Conservation (phyloP, 768 basidiomycete species). For the Collybiopsis luxurians region DNA sequence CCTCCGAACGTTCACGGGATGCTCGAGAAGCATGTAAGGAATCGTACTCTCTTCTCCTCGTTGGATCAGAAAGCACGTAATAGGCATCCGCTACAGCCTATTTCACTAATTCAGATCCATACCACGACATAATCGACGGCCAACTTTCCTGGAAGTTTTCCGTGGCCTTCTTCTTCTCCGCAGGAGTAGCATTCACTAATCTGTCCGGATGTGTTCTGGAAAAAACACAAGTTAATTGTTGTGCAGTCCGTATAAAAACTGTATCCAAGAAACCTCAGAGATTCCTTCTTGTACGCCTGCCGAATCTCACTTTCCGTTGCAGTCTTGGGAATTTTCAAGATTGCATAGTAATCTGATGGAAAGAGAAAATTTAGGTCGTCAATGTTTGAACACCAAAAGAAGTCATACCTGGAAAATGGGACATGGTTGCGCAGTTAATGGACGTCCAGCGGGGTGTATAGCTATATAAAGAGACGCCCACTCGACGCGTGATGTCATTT, state of each 20-base stretch:
- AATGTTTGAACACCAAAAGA: not conserved
- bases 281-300: constrained; percentile 79
- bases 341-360: constrained; percentile 5
- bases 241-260: not conserved
- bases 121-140: not conserved
- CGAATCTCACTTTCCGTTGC: constrained; percentile 71
- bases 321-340: constrained; percentile 36
- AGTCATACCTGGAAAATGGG: not conserved
- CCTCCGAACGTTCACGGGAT: constrained; percentile 47
- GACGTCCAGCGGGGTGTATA: too few species aligned
- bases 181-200: constrained; percentile 61
- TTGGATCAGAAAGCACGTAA: constrained; percentile 84
- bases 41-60: constrained; percentile 73
- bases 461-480: too few species aligned
- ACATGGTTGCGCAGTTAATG: not conserved
- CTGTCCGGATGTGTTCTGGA: constrained; percentile 87
- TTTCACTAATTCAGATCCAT: constrained; percentile 1
- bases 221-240: constrained; percentile 18
- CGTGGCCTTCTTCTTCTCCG: constrained; percentile 74
- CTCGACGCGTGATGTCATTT: too few species aligned
- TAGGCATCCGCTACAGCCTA: constrained; percentile 84
- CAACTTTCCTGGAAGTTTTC: constrained; percentile 81
- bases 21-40: constrained; percentile 54
- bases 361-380: not conserved
- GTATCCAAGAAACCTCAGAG: constrained; percentile 49